Evolutionary conservation across 805 yeast genomes (phyloP), one percentile per base, ranked within the genome.

Genomic region (Wickerhamomyces subpelliculosus): DNA sequence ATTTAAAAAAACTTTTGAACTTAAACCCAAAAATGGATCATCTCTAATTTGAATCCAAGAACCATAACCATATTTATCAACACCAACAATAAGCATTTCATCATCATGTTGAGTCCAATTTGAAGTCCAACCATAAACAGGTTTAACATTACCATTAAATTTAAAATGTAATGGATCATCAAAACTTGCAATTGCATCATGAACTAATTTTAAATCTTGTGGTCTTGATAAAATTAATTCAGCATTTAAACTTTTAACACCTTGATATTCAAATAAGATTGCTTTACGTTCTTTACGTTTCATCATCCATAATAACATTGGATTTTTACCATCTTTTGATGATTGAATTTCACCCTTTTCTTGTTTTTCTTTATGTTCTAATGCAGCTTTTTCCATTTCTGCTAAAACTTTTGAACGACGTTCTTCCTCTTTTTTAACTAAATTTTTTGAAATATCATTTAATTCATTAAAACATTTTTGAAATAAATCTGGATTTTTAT

Each of bases 31-130:
- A 37, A 86, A 72, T 2, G 98, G 97, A 62, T 93, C 98, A 62
- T 93, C 99, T 55, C 98, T 72, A 33, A 93, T 89, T 54, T 84
- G 89, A 3, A 73, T 58, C 98, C 98, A 93, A 1, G 96, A 80
- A 14, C 97, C 97, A 59, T 87, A 89, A 0, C 99, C 99, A 61
- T 89, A 89, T 61, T 86, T 88, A 54, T 75, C 73, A 18, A 90
- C 84, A 46, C 99, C 99, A 26, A 84, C 75, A 43, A 93, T 60
- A 38, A 93, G 68, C 78, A 79, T 84, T 36, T 88, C 84, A 58
- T 93, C 99, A 55, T 93, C 95, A 24, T 70, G 75, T 12, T 71
- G 68, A 3, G 69, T 68, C 99, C 99, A 93, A 22, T 77, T 78
- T 51, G 95, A 85, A 37, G 75, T 74, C 99, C 99, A 93, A 32